Evolutionary conservation across 129 eudicot genomes (phyloP).

Genomic region (Kitagawia praeruptora): DNA sequence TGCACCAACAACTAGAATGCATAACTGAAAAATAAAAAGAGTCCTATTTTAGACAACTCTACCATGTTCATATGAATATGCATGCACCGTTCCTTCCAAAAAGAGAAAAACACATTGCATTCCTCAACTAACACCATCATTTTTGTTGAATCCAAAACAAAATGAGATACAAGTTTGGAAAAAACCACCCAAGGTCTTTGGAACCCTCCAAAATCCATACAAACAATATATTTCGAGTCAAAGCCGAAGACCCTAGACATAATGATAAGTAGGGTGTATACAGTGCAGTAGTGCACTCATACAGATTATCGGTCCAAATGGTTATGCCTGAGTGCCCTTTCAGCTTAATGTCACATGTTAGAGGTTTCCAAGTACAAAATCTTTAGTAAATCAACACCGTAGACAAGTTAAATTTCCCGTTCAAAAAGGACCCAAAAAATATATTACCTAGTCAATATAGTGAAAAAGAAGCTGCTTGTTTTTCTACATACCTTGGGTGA

Average conservation of each 20-base stretch:
- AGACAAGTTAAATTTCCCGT: neutral
- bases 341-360: neutral
- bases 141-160: neutral
- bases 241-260: neutral
- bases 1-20: constrained; percentile 92
- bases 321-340: neutral
- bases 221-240: neutral
- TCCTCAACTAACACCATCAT: neutral
- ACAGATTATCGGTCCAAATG: neutral
- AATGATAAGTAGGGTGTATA: neutral
- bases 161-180: neutral
- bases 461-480: neutral
- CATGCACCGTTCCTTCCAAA: neutral
- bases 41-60: too few relatives aligned
- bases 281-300: too few relatives aligned
- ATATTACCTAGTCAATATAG: neutral
- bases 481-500: neutral
- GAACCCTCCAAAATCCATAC: neutral
- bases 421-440: neutral
- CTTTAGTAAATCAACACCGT: neutral
- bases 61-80: neutral
- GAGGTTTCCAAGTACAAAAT: neutral
- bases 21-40: constrained; percentile 28
- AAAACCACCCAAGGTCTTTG: neutral
- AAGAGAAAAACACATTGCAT: neutral